A percentile compares a stretch with the other conserved stretches of the same genome.
These are phyloP conservation scores for Pseudogymnoascus sp. DNA, from an alignment of 2,329 filamentous ascomycete genomes.

Conservation along the genomic window DNA sequence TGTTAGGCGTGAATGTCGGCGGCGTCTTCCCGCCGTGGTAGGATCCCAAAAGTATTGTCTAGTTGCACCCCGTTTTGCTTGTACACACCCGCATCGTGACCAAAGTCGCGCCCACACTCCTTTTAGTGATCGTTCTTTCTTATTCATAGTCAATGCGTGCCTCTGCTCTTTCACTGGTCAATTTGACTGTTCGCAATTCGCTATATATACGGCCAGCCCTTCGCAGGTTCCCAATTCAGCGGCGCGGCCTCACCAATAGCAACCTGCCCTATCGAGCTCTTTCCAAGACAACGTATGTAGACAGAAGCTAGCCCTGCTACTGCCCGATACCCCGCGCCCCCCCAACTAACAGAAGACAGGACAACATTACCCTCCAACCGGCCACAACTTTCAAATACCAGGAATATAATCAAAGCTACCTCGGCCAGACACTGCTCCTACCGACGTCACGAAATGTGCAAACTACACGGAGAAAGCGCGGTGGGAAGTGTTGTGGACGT, in stretches of 20 bases:
- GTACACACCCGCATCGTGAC: neutral
- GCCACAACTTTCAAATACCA: constrained; percentile 19
- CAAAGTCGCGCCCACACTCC: constrained; percentile 1
- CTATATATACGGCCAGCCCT: constrained; percentile 3
- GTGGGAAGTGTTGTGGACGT: constrained; percentile 51
- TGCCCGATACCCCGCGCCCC: constrained; percentile 1
- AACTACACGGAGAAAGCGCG: constrained; percentile 46
- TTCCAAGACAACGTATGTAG: constrained; percentile 4
- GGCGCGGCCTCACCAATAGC: constrained; percentile 6
- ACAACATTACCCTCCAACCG: constrained; percentile 17
- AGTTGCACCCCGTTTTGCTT: constrained; percentile 1
- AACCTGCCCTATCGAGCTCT: constrained; percentile 7
- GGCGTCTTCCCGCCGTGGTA: neutral
- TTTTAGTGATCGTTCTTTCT: constrained; percentile 7
- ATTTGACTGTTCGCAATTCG: constrained; percentile 7
- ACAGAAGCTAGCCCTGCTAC: constrained; percentile 6
- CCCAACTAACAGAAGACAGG: constrained; percentile 15
- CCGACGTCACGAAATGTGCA: constrained; percentile 65
- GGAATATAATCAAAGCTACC: constrained; percentile 17
- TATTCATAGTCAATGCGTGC: constrained; percentile 9
- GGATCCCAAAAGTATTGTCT: neutral
- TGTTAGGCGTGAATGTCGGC: neutral
- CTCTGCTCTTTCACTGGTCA: constrained; percentile 5
- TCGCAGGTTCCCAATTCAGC: constrained; percentile 4
- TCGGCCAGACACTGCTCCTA: constrained; percentile 59